Evolutionary conservation across 768 basidiomycete species (phyloP), one percentile per base, ranked within the genome.

Genomic region (Suillus americanus): DNA sequence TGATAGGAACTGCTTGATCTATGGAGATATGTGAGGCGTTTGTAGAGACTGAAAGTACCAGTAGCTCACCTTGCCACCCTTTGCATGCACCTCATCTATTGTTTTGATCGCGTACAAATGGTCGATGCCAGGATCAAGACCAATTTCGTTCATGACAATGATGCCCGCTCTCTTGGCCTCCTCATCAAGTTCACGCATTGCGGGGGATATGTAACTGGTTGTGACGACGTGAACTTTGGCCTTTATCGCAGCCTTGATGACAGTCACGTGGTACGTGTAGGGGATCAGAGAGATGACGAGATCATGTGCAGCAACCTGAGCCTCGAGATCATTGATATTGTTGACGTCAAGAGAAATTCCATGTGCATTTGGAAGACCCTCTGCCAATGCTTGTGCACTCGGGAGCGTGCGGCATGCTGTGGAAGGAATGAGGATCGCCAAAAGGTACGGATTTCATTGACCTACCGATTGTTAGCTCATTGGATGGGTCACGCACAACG

Each of bases 211-310:
- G 75, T 99, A 99, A 65, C 90, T 92, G 28, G 97, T 99, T 45
- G 97, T 99, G 69, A 99, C 94, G 43, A 98, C 95, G 75, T 97
- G 82, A 37, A 91, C 94, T 81, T 94, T 95, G 72, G 86, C 80
- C 77, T 84, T 86, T 78, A 90, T 86, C 38, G 90, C 90, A 13
- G 95, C 90, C 77, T 92, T 88, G 80, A 99, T 96, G 73, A 99
- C 94, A 35, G 82, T 81, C 20, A 88, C 88, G 76, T 99, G 97
- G 82, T 89, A 82, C 62, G 89, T 94, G 83, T 99, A 99, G 0
- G 97, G 97, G 68, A 99, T 96, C 73, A 99, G 87, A 9, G 94
- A 96, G 74, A 99, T 92, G 76, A 99, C 94, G 59, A 98, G 85
- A 76, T 99, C 95, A 76, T 93, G 90, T 54, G 85, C 88, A 25